Evolutionary conservation across 805 yeast species (phyloP).

Genomic region (Starmerella sirachaensis): DNA sequence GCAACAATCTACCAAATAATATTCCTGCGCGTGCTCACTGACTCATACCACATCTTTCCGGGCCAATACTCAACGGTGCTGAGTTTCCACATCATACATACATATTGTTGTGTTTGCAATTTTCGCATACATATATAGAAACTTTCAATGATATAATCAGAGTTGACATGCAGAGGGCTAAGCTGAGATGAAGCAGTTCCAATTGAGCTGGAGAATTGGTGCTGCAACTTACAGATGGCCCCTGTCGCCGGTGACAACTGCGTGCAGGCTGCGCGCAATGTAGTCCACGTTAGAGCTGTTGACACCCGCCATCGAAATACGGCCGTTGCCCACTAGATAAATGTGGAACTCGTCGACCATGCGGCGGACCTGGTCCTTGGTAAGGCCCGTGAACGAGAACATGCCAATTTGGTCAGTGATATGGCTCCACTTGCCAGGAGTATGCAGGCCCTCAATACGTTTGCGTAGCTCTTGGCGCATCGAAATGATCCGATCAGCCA

Average conservation of each 20-base stretch:
- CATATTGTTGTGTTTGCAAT: no score
- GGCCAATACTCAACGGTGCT: no score
- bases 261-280: slow-evolving; percentile 32
- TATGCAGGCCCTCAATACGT: slow-evolving; percentile 46
- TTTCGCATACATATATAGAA: no score
- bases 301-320: slow-evolving; percentile 84
- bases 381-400: slow-evolving; percentile 90
- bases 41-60: no score
- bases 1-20: not conserved
- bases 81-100: no score
- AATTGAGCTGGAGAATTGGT: not conserved
- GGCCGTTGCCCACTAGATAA: slow-evolving; percentile 81
- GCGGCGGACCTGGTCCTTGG: slow-evolving; percentile 60
- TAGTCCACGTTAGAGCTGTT: slow-evolving; percentile 63
- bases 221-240: slow-evolving; percentile 5
- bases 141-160: not conserved
- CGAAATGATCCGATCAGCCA: slow-evolving; percentile 69
- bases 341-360: slow-evolving; percentile 63
- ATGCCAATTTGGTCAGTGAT: slow-evolving; percentile 85
- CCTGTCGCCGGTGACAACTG: slow-evolving; percentile 21
- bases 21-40: no score
- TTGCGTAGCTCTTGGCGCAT: slow-evolving; percentile 65
- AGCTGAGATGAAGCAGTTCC: not conserved
- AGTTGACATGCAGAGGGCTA: not conserved
- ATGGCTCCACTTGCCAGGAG: slow-evolving; percentile 92